A percentile compares a stretch with the other conserved stretches of the same genome.
Evolutionary conservation across 805 yeast species (phyloP).

Genomic region (Candida methanosorbosa): DNA sequence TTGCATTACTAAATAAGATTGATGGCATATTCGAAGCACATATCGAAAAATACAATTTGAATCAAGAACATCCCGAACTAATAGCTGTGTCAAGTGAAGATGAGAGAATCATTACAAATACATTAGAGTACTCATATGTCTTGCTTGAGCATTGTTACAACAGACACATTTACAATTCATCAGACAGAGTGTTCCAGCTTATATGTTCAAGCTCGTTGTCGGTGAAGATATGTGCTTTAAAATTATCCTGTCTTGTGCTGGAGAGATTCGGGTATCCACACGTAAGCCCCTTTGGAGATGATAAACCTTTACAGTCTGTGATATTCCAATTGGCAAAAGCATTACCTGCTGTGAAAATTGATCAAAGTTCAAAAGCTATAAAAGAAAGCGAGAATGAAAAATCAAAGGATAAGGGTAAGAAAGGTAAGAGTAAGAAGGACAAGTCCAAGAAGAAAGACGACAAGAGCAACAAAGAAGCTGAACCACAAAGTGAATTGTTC

Average conservation of each 20-base stretch:
- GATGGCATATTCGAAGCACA: conserved; percentile 54
- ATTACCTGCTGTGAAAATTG: too few species aligned
- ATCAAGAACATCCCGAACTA: conserved; percentile 37
- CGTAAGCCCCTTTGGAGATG: too few species aligned
- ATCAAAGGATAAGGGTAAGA: too few species aligned
- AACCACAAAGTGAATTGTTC: too few species aligned
- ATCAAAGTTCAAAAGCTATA: too few species aligned
- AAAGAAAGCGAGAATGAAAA: too few species aligned
- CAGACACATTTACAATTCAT: conserved; percentile 58
- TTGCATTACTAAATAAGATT: conserved; percentile 64
- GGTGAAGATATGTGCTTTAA: conserved; percentile 52
- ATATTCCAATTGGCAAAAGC: too few species aligned
- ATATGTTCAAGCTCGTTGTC: conserved; percentile 51
- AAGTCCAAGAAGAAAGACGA: too few species aligned
- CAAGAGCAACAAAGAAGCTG: too few species aligned
- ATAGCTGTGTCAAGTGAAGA: conserved; percentile 37
- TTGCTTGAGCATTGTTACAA: conserved; percentile 64
- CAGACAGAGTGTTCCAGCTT: conserved; percentile 49
- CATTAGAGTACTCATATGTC: conserved; percentile 53
- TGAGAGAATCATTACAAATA: conserved; percentile 34
- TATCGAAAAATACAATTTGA: conserved; percentile 45
- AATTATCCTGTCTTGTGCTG: conserved; percentile 41
- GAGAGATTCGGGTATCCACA: too few species aligned
- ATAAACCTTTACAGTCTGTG: too few species aligned
- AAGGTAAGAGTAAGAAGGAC: too few species aligned